Evolutionary conservation across 2,329 filamentous ascomycete species (phyloP).

Genomic region (Trichoderma harzianum): DNA sequence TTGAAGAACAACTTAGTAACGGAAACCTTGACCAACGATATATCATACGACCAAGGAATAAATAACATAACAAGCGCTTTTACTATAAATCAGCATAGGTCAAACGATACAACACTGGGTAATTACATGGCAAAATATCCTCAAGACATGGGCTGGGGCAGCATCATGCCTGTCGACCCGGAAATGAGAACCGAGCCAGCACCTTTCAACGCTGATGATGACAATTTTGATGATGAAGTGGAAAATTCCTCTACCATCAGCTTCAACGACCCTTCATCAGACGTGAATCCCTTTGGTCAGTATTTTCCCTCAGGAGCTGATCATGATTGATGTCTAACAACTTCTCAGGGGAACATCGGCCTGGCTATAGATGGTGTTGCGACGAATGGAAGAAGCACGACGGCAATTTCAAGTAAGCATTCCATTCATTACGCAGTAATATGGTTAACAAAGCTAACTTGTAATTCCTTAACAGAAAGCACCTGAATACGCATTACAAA

Average conservation of each 20-base stretch:
- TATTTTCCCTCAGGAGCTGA: too few relatives aligned
- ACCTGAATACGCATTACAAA: not conserved
- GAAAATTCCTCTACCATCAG: not conserved
- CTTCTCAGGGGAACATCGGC: not conserved
- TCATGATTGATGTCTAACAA: not conserved
- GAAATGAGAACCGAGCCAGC: not conserved
- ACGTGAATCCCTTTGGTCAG: not conserved
- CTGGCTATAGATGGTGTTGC: not conserved
- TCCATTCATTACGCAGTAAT: too few relatives aligned
- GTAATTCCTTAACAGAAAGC: not conserved
- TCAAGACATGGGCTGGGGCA: not conserved
- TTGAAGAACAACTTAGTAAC: not conserved
- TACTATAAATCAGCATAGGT: too few relatives aligned
- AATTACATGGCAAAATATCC: not conserved
- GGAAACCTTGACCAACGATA: not conserved
- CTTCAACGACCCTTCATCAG: not conserved
- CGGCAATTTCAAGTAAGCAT: not conserved
- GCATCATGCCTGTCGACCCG: not conserved
- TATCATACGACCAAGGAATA: not conserved
- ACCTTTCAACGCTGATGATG: not conserved
- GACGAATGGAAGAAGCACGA: not conserved
- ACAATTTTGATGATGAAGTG: not conserved
- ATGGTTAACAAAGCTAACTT: not conserved
- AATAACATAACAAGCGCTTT: too few relatives aligned
- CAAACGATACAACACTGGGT: not conserved